A percentile compares a stretch with the other conserved stretches of the same genome.
Conservation (phyloP, 176 grass and related monocot genomes). For the Eleusine indica region DNA sequence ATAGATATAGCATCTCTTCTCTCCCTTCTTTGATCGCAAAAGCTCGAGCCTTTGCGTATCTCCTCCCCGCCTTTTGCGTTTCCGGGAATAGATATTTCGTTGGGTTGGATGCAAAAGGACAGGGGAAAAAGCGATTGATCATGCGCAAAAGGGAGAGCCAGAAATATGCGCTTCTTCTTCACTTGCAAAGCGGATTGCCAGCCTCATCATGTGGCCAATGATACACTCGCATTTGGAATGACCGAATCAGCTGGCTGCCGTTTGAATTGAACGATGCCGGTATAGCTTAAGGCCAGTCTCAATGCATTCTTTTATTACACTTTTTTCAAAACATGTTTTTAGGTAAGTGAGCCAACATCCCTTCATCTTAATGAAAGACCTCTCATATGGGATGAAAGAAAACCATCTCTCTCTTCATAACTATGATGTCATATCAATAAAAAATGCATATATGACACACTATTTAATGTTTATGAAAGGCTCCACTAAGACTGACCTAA, state of each 20-base stretch:
- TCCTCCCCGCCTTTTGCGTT: slow-evolving; percentile 38
- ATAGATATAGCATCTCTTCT: slow-evolving; percentile 24
- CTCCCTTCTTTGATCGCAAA: slow-evolving; percentile 46
- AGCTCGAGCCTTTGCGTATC: slow-evolving; percentile 46
- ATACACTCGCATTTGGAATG: slow-evolving; percentile 17
- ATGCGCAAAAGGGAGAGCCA: slow-evolving; percentile 23
- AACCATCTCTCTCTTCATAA: no score
- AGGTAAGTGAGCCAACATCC: no score
- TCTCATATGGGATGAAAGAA: no score
- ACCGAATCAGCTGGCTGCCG: background rate
- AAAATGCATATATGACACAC: no score
- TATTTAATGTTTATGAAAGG: no score
- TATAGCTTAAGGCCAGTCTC: no score
- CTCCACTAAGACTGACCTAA: background rate
- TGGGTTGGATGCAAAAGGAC: slow-evolving; percentile 39
- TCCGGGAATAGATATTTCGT: slow-evolving; percentile 58
- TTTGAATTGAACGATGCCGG: background rate
- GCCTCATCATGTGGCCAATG: slow-evolving; percentile 24
- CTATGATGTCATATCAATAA: no score
- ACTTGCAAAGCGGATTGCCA: slow-evolving; percentile 19
- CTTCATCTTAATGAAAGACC: no score
- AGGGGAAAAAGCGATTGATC: slow-evolving; percentile 7
- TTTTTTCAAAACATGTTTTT: no score
- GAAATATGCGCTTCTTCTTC: background rate
- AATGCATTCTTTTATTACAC: no score